Percentiles rank a stretch among this genome's conserved stretches.
phyloP scores from a whole-genome alignment of 2,329 filamentous ascomycete species.

The Pestalotiopsis sp. region DNA sequence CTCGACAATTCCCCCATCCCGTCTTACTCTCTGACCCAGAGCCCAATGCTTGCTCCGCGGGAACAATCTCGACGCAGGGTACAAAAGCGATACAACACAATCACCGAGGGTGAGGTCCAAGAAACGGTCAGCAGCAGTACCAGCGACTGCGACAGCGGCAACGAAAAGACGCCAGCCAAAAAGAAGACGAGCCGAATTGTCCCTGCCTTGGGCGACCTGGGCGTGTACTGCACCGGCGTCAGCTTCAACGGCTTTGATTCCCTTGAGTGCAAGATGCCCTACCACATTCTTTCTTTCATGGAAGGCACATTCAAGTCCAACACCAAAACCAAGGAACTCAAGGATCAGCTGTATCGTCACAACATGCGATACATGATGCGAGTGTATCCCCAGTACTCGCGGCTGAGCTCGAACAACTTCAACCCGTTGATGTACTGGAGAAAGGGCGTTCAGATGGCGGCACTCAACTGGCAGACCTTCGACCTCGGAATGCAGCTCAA shows the following conservation, averaged over 20 bases:
- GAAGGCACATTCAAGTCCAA: slow-evolving; percentile 85
- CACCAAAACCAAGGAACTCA: slow-evolving; percentile 74
- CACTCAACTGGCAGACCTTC: slow-evolving; percentile 97
- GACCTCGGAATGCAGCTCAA: slow-evolving; percentile 96
- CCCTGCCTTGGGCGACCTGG: slow-evolving; percentile 79
- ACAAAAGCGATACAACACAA: slow-evolving; percentile 59
- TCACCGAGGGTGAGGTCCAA: slow-evolving; percentile 58
- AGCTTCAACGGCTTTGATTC: slow-evolving; percentile 83
- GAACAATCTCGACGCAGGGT: slow-evolving; percentile 50
- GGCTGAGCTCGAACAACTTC: slow-evolving; percentile 89
- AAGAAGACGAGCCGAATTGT: slow-evolving; percentile 82
- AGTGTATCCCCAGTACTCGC: slow-evolving; percentile 84
- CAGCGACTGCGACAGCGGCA: slow-evolving; percentile 78
- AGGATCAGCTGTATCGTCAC: slow-evolving; percentile 80
- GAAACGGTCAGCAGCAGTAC: slow-evolving; percentile 61
- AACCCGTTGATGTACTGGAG: slow-evolving; percentile 94
- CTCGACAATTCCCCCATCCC: slow-evolving; percentile 59
- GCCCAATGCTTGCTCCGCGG: slow-evolving; percentile 53
- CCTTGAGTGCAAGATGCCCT: slow-evolving; percentile 80
- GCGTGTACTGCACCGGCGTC: slow-evolving; percentile 73
- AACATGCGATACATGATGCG: slow-evolving; percentile 92
- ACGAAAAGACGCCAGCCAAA: slow-evolving; percentile 57
- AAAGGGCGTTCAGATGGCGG: slow-evolving; percentile 95
- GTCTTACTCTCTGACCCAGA: slow-evolving; percentile 54
- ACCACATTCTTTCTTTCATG: slow-evolving; percentile 95